Base-by-base conservation (phyloP, 495 filamentous ascomycete genomes). In the Tetracladium setigerum region DNA sequence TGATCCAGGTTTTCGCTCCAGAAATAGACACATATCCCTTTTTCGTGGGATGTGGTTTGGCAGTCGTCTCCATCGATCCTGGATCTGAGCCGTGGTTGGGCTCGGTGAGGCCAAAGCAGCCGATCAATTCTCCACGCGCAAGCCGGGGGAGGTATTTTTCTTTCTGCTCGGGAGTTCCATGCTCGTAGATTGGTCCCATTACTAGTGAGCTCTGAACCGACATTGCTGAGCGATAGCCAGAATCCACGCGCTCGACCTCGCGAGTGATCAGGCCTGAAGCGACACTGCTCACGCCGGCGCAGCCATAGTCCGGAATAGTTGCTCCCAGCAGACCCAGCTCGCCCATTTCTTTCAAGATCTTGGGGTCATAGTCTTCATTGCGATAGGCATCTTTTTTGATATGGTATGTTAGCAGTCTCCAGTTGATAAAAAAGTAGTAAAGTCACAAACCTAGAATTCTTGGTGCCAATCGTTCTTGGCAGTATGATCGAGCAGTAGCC, bases 31-130 rank as follows among this genome's bases (percentile, higher is more conserved):
- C 86, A 56, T 86, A 85, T 4, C 89, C 90, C 59, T 87, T 82
- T 73, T 95, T 94, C 2, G 77, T 81, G 2, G 92, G 87, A 63
- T 97, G 91, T 41, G 82, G 82, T 53, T 83, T 84, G 2, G 92
- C 92, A 17, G 72, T 76, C 10, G 87, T 88, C 67, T 97, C 92
- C 94, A 98, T 95, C 1, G 86, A 86, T 13, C 91, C 92, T 15
- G 92, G 92, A 62, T 98, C 92, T 44, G 87, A 94, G 47, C 92
- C 92, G 65, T 98, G 92, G 64, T 98, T 96, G 40, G 94, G 94
- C 65, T 98, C 92, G 1, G 92, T 98, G 50, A 98, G 67, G 2
- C 92, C 92, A 65, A 98, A 98, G 54, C 87, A 90, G 17, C 92
- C 92, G 10, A 95, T 60, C 5, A 95, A 62, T 62, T 89, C 84